Conservation (phyloP, 768 basidiomycete species). For the Suillus subaureus region DNA sequence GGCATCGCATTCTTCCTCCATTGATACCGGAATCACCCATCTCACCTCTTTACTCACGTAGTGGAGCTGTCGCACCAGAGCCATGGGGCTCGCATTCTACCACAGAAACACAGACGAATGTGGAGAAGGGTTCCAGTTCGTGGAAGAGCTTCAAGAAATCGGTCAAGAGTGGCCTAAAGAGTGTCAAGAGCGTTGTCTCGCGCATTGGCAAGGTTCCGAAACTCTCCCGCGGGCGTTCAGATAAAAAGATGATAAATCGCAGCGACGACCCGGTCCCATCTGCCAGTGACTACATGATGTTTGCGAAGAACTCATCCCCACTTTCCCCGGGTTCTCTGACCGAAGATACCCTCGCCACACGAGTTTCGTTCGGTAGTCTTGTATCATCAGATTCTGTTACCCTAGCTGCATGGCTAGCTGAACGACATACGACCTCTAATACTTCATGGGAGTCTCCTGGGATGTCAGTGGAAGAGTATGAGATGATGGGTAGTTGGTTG, state of each 20-base stretch:
- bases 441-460: slow-evolving; percentile 26
- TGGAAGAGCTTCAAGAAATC: slow-evolving; percentile 38
- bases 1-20: slow-evolving; percentile 44
- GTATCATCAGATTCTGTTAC: slow-evolving; percentile 37
- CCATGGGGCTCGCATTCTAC: slow-evolving; percentile 34
- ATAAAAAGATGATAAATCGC: background rate
- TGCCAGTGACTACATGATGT: slow-evolving; percentile 11
- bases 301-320: slow-evolving; percentile 12
- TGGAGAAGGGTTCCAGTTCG: slow-evolving; percentile 23
- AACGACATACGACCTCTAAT: slow-evolving; percentile 36
- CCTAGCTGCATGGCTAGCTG: slow-evolving; percentile 40
- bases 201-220: slow-evolving; percentile 19
- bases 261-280: background rate
- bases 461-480: slow-evolving; percentile 51
- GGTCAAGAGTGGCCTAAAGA: slow-evolving; percentile 17
- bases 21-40: slow-evolving; percentile 36
- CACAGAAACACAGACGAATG: slow-evolving; percentile 22
- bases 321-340: slow-evolving; percentile 10
- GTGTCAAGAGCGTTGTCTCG: slow-evolving; percentile 25
- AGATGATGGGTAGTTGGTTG: slow-evolving; percentile 51
- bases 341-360: slow-evolving; percentile 19
- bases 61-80: slow-evolving; percentile 45
- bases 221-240: slow-evolving; percentile 3
- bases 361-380: slow-evolving; percentile 30
- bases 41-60: slow-evolving; percentile 39